Percentiles rank a stretch among this genome's conserved stretches.
Evolutionary conservation across 2,329 filamentous ascomycete species (phyloP).

Genomic region (Colletotrichum aenigma): DNA sequence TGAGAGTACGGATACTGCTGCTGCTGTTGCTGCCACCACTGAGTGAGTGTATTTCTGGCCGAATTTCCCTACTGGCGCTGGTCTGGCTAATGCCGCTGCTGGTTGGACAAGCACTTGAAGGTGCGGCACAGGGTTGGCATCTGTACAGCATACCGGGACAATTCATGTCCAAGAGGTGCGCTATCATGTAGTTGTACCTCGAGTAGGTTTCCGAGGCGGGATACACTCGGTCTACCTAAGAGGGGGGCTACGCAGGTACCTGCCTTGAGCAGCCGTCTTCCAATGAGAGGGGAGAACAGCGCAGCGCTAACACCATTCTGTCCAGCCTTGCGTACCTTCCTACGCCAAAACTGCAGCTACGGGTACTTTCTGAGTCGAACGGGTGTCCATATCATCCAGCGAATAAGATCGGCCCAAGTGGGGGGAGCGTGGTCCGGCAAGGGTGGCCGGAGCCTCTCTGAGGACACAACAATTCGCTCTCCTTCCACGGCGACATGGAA

Average conservation of each 20-base stretch:
- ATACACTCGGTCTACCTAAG: background rate
- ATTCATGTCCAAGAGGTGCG: background rate
- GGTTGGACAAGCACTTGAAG: background rate
- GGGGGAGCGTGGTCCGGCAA: background rate
- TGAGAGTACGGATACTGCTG: background rate
- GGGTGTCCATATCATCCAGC: background rate
- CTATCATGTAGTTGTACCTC: background rate
- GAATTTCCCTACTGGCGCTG: background rate
- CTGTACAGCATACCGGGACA: background rate
- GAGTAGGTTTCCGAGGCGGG: background rate
- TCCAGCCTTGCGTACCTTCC: conserved; percentile 3
- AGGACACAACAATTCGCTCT: conserved; percentile 3
- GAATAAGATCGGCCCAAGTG: background rate
- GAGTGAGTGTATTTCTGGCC: background rate
- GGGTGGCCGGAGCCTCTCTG: background rate
- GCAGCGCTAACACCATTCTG: background rate
- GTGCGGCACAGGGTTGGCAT: background rate
- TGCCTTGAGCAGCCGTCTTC: background rate
- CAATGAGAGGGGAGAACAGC: background rate
- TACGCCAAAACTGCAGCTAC: background rate
- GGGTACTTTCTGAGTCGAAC: conserved; percentile 9
- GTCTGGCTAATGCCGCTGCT: background rate
- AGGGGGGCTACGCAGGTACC: background rate
- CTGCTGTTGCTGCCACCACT: background rate
- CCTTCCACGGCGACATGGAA: background rate